Evolutionary conservation across 768 basidiomycete genomes (phyloP).

Genomic region (Russula brevipes): DNA sequence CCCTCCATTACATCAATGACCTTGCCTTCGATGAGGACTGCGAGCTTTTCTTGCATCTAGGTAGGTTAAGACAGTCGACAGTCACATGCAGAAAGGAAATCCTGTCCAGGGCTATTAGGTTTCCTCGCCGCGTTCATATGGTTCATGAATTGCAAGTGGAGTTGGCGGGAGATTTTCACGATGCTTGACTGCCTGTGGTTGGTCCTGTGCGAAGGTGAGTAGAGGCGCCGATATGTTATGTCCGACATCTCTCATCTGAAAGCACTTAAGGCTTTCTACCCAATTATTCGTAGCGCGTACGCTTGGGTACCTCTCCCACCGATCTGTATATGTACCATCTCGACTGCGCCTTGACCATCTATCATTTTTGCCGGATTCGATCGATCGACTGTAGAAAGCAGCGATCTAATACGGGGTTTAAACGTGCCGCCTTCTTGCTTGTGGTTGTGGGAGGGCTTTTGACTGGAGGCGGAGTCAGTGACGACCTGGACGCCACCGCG

Average conservation of each 20-base stretch:
- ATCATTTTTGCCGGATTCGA: not conserved
- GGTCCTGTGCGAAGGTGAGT: conserved; percentile 15
- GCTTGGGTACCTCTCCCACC: not conserved
- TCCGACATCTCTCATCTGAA: not conserved
- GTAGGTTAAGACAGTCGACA: not conserved
- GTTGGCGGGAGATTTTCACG: conserved; percentile 9
- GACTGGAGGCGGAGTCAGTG: no score
- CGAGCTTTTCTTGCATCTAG: conserved; percentile 14
- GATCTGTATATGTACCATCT: conserved; percentile 9
- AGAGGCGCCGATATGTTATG: not conserved
- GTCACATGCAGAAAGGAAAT: not conserved
- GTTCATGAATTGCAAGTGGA: conserved; percentile 19
- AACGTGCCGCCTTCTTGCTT: no score
- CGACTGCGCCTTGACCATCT: not conserved
- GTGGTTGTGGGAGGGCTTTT: no score
- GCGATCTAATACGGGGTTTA: not conserved
- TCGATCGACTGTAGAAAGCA: not conserved
- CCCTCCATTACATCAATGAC: conserved; percentile 7
- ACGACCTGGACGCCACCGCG: no score
- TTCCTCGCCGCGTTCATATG: conserved; percentile 19
- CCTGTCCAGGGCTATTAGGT: conserved; percentile 7
- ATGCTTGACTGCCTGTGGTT: not conserved
- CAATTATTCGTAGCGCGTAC: conserved; percentile 16
- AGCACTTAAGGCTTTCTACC: conserved; percentile 12
- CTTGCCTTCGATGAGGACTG: conserved; percentile 12